Base-by-base conservation (phyloP, 148 eudicot genomes). In the Rhododendron ovatum region DNA sequence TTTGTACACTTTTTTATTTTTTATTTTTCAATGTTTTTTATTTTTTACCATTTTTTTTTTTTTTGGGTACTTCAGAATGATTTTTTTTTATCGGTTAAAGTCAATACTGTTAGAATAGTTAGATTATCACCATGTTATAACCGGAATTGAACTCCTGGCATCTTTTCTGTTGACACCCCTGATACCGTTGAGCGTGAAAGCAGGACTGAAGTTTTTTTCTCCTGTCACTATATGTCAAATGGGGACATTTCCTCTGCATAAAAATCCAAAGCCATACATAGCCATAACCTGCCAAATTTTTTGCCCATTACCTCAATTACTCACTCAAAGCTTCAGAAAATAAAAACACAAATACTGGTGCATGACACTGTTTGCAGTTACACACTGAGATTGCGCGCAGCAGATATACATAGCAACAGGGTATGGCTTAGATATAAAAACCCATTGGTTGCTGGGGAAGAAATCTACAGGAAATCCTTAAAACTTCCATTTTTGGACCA, bases 261-360 rank as follows among this genome's bases (percentile, higher is more conserved):
- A 73, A 33, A 73, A 71, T 50, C 80, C 22, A 18, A 22, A 48
- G 73, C 74, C 55, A 73, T 81, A 53, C 10, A 82, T 33, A 73
- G 73, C 84, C 87, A 86, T 86, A 73, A 81, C 65, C 78, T 80
- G 45, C 84, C 84, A 81, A 61, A 65, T 63, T 73, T 57, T 82
- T 1, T 81, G 83, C 81, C 88, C 88, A 86, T 57, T 82, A 53
- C 69, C 80, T 37, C 84, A 48, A 50, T 86, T 51, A 80, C 80
- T 47, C 55, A 7, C 41, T 37, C 74, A 55, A 81, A 67, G 71
- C 51, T 39, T 37, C 51, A 80, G 37, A 35, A 76, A 51, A 43
- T 4, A 69, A 14, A 51, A 5, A n/a, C 87, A 57, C 30, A 20
- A 24, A 18, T 53, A 2, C 61, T 50, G 11, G 11, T 74, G 18